These are phyloP conservation scores for Umbelopsis sp. DNA, from an alignment of 192 early-diverging fungal genomes.

Conservation along the genomic window DNA sequence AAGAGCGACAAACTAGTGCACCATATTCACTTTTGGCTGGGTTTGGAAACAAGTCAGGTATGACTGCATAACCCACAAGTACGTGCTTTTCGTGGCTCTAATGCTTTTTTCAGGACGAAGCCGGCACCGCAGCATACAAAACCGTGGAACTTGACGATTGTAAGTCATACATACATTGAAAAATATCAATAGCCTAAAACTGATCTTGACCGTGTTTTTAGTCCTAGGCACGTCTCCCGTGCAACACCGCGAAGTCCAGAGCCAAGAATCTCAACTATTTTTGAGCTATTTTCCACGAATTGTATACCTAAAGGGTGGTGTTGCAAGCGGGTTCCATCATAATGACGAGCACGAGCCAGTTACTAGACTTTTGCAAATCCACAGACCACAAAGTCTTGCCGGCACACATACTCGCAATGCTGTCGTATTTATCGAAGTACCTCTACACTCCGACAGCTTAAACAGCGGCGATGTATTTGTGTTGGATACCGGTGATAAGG, in stretches of 20 bases:
- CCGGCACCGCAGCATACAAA: conserved; percentile 87
- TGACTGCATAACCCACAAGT: conserved; percentile 13
- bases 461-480: conserved; percentile 80
- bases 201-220: conserved; percentile 22
- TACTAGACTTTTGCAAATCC: conserved; percentile 60
- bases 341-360: conserved; percentile 49
- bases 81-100: background rate
- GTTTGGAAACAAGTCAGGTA: conserved; percentile 70
- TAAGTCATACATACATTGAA: conserved; percentile 28
- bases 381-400: conserved; percentile 39
- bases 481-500: conserved; percentile 64
- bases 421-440: conserved; percentile 67
- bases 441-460: conserved; percentile 49
- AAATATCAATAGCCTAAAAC: background rate
- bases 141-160: conserved; percentile 77
- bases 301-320: conserved; percentile 65
- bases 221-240: conserved; percentile 65
- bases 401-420: conserved; percentile 44
- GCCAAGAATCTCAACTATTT: conserved; percentile 66
- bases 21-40: conserved; percentile 87
- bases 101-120: conserved; percentile 55
- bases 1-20: conserved; percentile 65
- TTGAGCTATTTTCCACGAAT: conserved; percentile 67
- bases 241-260: conserved; percentile 83
- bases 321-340: conserved; percentile 74